These are phyloP conservation scores for Inga oerstediana DNA, from an alignment of 306 rosid species.

Conservation along the genomic window DNA sequence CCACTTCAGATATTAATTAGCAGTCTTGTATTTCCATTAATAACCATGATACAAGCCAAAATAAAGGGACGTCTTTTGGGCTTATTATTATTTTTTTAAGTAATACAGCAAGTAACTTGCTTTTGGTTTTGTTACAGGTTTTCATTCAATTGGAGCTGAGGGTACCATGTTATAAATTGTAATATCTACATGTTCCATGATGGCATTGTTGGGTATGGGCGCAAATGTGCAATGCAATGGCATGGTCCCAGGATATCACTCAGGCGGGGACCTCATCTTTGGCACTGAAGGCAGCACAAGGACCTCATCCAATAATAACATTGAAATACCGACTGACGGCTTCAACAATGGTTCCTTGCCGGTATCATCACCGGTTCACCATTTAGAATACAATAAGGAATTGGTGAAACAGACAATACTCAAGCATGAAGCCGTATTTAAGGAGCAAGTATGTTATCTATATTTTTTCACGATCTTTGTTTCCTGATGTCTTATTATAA, in stretches of 20 bases:
- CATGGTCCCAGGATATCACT: conserved; percentile 37
- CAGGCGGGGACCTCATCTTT: conserved; percentile 38
- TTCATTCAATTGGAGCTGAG: conserved; percentile 31
- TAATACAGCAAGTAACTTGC: neutral
- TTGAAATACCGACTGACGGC: conserved; percentile 29
- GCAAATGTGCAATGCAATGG: conserved; percentile 47
- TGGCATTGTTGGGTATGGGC: conserved; percentile 55
- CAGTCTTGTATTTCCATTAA: neutral
- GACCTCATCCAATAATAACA: conserved; percentile 37
- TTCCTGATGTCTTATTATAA: conserved; percentile 15
- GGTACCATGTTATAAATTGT: conserved; percentile 29
- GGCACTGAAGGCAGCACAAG: conserved; percentile 49
- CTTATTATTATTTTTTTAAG: neutral
- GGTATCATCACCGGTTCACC: conserved; percentile 33
- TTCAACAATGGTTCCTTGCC: conserved; percentile 35
- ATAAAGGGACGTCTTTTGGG: neutral
- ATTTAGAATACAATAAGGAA: conserved; percentile 47
- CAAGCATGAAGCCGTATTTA: conserved; percentile 63
- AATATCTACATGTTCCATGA: conserved; percentile 30
- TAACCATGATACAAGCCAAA: neutral
- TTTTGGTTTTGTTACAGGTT: conserved; percentile 39
- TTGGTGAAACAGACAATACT: conserved; percentile 64
- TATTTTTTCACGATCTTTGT: neutral
- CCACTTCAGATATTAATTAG: neutral
- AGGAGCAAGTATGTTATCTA: conserved; percentile 60